Conservation (phyloP, 495 filamentous ascomycete genomes). For the Trichocladium antarcticum region DNA sequence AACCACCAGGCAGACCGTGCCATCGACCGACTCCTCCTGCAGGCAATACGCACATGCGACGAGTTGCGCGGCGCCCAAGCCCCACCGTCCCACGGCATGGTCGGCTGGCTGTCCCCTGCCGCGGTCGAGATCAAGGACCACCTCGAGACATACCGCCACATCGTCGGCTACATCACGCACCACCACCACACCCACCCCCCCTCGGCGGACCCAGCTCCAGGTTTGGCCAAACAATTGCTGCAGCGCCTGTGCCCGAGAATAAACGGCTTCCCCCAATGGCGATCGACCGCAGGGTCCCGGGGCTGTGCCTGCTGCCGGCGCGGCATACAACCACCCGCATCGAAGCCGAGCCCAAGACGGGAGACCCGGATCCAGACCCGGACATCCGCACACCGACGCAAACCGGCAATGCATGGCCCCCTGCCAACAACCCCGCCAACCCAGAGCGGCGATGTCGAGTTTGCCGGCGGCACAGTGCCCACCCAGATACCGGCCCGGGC, state of each 20-base stretch:
- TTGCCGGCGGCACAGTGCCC: no score
- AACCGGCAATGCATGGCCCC: no score
- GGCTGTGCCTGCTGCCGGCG: no score
- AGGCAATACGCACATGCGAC: not conserved
- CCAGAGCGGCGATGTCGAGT: no score
- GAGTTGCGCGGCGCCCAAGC: not conserved
- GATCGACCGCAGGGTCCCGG: no score
- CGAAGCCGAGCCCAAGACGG: no score
- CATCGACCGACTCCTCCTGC: not conserved
- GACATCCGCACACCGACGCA: no score
- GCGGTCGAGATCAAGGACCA: not conserved
- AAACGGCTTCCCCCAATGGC: not conserved
- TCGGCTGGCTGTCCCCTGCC: not conserved
- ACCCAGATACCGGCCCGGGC: no score
- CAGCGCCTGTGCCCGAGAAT: not conserved
- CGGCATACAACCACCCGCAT: no score
- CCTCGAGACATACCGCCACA: conserved; percentile 1
- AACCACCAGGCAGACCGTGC: not conserved
- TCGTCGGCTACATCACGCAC: not conserved
- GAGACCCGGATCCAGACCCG: no score
- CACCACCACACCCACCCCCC: not conserved
- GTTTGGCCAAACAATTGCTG: not conserved
- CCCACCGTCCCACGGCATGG: not conserved
- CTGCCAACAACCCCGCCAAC: no score
- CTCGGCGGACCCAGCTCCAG: not conserved